phyloP scores from a whole-genome alignment of 495 filamentous ascomycete genomes.

The Talaromyces liani region DNA sequence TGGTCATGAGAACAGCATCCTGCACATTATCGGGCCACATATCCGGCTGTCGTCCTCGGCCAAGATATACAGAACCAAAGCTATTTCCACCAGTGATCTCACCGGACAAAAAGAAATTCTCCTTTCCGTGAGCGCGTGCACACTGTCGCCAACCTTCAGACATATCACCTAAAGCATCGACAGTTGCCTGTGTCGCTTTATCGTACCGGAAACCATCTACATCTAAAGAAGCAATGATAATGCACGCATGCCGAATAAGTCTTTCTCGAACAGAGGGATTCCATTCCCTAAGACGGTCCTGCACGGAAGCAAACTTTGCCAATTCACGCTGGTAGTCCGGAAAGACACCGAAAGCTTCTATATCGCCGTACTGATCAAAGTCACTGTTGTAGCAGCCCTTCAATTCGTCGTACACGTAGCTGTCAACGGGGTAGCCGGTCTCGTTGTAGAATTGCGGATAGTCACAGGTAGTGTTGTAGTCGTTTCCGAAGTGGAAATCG shows the following conservation, averaged over 20 bases:
- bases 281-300: slow-evolving; percentile 71
- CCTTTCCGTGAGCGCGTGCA: slow-evolving; percentile 47
- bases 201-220: slow-evolving; percentile 66
- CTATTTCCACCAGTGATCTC: slow-evolving; percentile 60
- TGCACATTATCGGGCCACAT: slow-evolving; percentile 39
- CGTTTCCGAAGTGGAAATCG: slow-evolving; percentile 57
- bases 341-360: slow-evolving; percentile 60
- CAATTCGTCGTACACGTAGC: slow-evolving; percentile 35
- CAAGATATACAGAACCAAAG: slow-evolving; percentile 59
- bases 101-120: slow-evolving; percentile 58
- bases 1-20: slow-evolving; percentile 39
- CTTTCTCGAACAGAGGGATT: slow-evolving; percentile 50
- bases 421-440: slow-evolving; percentile 45
- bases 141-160: slow-evolving; percentile 47
- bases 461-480: slow-evolving; percentile 49
- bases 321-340: slow-evolving; percentile 63
- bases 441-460: slow-evolving; percentile 65
- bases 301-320: slow-evolving; percentile 66
- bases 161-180: slow-evolving; percentile 55
- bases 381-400: slow-evolving; percentile 62
- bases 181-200: slow-evolving; percentile 59
- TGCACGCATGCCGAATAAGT: slow-evolving; percentile 58
- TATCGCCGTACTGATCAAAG: slow-evolving; percentile 65
- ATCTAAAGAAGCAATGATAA: slow-evolving; percentile 56
- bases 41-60: slow-evolving; percentile 53